A percentile compares a stretch with the other conserved stretches of the same genome.
phyloP scores from a whole-genome alignment of 2,329 filamentous ascomycete genomes.

The Xylaria sp. region DNA sequence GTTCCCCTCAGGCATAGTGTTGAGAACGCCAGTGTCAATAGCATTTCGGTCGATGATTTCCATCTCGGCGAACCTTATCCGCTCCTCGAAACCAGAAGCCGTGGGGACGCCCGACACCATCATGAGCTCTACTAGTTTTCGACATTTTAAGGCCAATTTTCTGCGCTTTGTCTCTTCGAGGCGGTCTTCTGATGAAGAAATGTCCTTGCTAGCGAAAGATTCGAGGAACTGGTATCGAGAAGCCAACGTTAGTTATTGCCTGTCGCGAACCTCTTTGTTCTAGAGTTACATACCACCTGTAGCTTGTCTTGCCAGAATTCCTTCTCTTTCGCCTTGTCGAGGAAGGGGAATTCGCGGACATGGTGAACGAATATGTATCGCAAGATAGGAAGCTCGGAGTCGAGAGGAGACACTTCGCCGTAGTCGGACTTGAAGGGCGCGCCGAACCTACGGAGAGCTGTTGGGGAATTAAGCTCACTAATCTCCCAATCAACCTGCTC shows the following conservation, averaged over 20 bases:
- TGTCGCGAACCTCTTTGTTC: background rate
- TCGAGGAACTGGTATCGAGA: conserved; percentile 80
- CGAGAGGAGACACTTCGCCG: conserved; percentile 90
- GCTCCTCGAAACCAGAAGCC: conserved; percentile 95
- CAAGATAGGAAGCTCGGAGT: conserved; percentile 92
- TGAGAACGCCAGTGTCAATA: conserved; percentile 87
- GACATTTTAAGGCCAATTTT: conserved; percentile 91
- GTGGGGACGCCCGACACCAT: conserved; percentile 98
- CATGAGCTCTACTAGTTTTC: conserved; percentile 98
- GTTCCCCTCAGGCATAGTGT: conserved; percentile 90
- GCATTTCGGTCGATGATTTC: conserved; percentile 95
- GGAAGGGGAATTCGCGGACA: conserved; percentile 96
- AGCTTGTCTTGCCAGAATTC: conserved; percentile 99
- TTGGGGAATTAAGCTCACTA: conserved; percentile 91
- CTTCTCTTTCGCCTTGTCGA: conserved; percentile 96
- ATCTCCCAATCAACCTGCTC: conserved; percentile 93
- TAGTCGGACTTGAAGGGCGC: conserved; percentile 93
- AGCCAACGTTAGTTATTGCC: conserved; percentile 6
- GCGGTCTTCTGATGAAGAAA: conserved; percentile 95
- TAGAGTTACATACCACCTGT: conserved; percentile 76
- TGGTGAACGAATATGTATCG: conserved; percentile 98
- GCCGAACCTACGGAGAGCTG: conserved; percentile 92
- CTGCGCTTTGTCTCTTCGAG: conserved; percentile 95
- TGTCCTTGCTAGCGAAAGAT: conserved; percentile 96
- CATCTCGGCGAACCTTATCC: conserved; percentile 95